These are phyloP conservation scores for Metschnikowia lochheadii DNA, from an alignment of 805 yeast species.

Conservation along the genomic window DNA sequence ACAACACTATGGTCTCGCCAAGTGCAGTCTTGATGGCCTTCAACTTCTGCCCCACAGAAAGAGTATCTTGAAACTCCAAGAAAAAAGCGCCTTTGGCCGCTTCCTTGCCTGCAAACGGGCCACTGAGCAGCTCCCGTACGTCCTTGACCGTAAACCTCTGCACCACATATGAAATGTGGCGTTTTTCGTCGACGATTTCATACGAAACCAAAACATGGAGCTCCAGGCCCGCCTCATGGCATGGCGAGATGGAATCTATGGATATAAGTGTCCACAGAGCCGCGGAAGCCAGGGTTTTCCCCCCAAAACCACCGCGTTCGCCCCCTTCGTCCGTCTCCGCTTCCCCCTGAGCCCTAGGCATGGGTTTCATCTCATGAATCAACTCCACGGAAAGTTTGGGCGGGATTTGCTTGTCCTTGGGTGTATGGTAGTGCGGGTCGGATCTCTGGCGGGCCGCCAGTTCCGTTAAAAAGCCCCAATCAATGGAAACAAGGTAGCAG, in stretches of 20 bases:
- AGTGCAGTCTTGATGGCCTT: slow-evolving; percentile 31
- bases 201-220: slow-evolving; percentile 47
- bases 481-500: slow-evolving; percentile 41
- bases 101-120: slow-evolving; percentile 31
- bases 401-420: slow-evolving; percentile 37
- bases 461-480: slow-evolving; percentile 54
- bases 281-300: neutral
- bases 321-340: neutral
- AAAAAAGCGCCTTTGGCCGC: neutral
- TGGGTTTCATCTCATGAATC: slow-evolving; percentile 24
- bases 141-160: slow-evolving; percentile 28
- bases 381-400: slow-evolving; percentile 40
- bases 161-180: slow-evolving; percentile 18
- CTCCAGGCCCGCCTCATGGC: slow-evolving; percentile 36
- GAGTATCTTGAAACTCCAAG: slow-evolving; percentile 26
- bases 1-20: slow-evolving; percentile 37
- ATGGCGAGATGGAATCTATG: slow-evolving; percentile 45
- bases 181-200: slow-evolving; percentile 17
- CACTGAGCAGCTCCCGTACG: slow-evolving; percentile 22
- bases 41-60: slow-evolving; percentile 23
- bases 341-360: slow-evolving; percentile 4
- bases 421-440: slow-evolving; percentile 49
- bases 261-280: neutral
- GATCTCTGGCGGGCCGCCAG: slow-evolving; percentile 45
- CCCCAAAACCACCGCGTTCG: neutral